Evolutionary conservation across 352 stramenopile genomes (phyloP).

Genomic region (Phytophthora lateralis): DNA sequence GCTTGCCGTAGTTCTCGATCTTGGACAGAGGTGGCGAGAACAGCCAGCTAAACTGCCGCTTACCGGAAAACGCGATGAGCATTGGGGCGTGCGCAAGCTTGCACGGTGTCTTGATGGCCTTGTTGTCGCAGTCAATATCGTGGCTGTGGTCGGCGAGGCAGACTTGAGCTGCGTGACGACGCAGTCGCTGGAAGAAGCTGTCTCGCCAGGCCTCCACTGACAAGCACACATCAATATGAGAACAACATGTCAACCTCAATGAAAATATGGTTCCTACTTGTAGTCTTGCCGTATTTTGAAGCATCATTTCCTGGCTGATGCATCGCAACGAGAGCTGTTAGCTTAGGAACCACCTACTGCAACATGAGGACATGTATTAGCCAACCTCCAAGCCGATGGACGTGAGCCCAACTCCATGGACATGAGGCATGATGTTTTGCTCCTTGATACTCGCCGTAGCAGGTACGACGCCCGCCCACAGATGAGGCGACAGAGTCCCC

Average conservation of each 20-base stretch:
- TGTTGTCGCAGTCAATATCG: slow-evolving; percentile 1
- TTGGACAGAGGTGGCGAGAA: slow-evolving; percentile 77
- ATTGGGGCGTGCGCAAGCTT: slow-evolving; percentile 54
- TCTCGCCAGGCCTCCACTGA: slow-evolving; percentile 67
- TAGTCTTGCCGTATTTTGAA: slow-evolving; percentile 71
- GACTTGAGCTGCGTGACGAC: slow-evolving; percentile 57
- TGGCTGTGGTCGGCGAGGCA: slow-evolving; percentile 46
- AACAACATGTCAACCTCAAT: not conserved
- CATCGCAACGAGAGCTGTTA: slow-evolving; percentile 12
- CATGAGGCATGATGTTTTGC: slow-evolving; percentile 75
- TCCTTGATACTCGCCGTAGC: slow-evolving; percentile 54
- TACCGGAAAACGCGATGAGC: slow-evolving; percentile 86
- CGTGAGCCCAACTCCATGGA: slow-evolving; percentile 78
- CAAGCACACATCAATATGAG: slow-evolving; percentile 1
- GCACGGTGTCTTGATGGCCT: slow-evolving; percentile 25
- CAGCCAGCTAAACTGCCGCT: slow-evolving; percentile 86
- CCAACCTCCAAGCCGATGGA: slow-evolving; percentile 82
- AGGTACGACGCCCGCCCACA: slow-evolving; percentile 72
- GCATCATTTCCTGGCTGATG: slow-evolving; percentile 83
- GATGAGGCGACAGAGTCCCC: slow-evolving; percentile 55
- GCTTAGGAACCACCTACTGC: not conserved
- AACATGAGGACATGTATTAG: not conserved
- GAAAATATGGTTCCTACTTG: slow-evolving; percentile 45
- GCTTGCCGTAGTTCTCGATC: slow-evolving; percentile 63
- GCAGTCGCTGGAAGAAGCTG: slow-evolving; percentile 66